Evolutionary conservation across 176 grass and related monocot genomes (phyloP).

Genomic region (Pontederia crassipes): DNA sequence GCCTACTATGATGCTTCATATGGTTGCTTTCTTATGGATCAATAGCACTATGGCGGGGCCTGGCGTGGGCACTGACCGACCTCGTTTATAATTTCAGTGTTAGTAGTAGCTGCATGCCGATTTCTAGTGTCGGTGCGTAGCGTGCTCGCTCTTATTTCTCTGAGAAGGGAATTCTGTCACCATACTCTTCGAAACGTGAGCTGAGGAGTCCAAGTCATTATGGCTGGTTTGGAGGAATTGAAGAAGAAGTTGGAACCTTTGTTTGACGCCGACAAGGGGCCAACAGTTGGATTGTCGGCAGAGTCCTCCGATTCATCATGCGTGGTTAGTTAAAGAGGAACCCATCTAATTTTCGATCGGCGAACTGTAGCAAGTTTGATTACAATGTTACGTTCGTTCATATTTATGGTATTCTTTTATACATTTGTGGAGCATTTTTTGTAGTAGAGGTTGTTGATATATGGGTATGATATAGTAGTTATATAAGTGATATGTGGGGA

Average conservation of each 20-base stretch:
- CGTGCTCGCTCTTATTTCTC: too few species aligned
- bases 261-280: constrained; percentile 45
- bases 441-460: too few species aligned
- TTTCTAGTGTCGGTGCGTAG: too few species aligned
- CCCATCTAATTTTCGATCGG: too few species aligned
- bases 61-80: too few species aligned
- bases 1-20: too few species aligned
- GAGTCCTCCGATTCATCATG: constrained; percentile 52
- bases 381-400: not conserved
- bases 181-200: not conserved
- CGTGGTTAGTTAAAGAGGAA: constrained; percentile 23
- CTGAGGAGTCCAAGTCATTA: constrained; percentile 18
- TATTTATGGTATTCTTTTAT: not conserved
- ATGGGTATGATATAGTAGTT: too few species aligned
- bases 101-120: too few species aligned
- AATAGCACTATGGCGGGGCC: too few species aligned
- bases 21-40: too few species aligned
- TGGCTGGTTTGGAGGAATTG: constrained; percentile 84
- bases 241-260: constrained; percentile 80
- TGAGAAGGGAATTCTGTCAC: not conserved
- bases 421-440: not conserved
- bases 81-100: too few species aligned
- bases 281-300: constrained; percentile 23
- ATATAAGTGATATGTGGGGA: too few species aligned
- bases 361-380: not conserved